These are phyloP conservation scores for Penicillium steckii DNA, from an alignment of 495 filamentous ascomycete species.

Conservation along the genomic window DNA sequence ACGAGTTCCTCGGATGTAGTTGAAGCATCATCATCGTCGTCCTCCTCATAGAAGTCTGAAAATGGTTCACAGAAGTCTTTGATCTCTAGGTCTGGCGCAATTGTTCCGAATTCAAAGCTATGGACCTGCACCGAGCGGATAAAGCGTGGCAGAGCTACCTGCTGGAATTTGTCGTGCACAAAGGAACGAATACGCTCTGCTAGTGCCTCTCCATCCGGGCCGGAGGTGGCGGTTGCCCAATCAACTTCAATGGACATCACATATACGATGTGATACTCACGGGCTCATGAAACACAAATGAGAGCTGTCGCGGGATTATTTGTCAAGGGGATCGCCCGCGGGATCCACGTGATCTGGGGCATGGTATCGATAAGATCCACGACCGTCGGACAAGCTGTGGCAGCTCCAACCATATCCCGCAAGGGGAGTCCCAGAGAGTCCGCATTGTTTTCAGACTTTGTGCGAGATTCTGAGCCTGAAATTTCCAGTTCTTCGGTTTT, in stretches of 20 bases:
- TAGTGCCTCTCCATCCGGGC: conserved; percentile 78
- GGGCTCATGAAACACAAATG: not conserved
- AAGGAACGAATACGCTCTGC: conserved; percentile 87
- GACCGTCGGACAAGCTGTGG: too few relatives aligned
- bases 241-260: conserved; percentile 96
- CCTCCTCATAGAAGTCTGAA: conserved; percentile 93
- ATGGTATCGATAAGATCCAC: conserved; percentile 5
- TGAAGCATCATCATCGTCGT: conserved; percentile 53
- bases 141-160: conserved; percentile 85
- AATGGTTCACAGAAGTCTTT: conserved; percentile 96
- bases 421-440: too few relatives aligned
- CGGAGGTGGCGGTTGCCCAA: conserved; percentile 90
- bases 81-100: conserved; percentile 81
- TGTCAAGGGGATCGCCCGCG: not conserved
- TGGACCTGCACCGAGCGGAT: conserved; percentile 95
- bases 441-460: too few relatives aligned
- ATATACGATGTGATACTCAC: conserved; percentile 26
- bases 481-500: too few relatives aligned
- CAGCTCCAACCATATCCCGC: too few relatives aligned
- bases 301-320: conserved; percentile 4
- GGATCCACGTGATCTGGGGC: conserved; percentile 13
- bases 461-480: too few relatives aligned
- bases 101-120: conserved; percentile 85
- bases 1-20: conserved; percentile 43
- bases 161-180: conserved; percentile 92